Conservation (phyloP, 331 rosid genomes). For the Quercus lobata region DNA sequence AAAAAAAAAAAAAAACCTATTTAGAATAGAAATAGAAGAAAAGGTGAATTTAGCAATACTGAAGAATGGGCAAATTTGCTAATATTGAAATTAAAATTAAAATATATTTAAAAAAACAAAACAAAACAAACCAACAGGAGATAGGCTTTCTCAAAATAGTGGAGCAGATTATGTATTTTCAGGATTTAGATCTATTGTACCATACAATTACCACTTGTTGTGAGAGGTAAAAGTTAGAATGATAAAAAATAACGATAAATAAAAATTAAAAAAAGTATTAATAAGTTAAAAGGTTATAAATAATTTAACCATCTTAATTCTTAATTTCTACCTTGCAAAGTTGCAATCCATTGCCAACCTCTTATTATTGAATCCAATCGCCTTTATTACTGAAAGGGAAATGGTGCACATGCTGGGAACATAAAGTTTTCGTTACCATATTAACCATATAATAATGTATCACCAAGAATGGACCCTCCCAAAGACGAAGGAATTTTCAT, state of each 20-base stretch:
- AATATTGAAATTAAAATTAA: neutral
- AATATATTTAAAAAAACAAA: too few species aligned
- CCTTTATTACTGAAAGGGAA: neutral
- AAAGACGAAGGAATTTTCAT: too few species aligned
- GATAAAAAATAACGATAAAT: too few species aligned
- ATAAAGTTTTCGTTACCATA: neutral
- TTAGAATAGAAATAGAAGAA: neutral
- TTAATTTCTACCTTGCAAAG: too few species aligned
- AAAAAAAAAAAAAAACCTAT: neutral
- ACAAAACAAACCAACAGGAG: too few species aligned
- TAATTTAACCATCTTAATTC: too few species aligned
- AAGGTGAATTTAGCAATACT: neutral
- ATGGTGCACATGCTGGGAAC: neutral
- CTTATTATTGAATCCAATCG: neutral
- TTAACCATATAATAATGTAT: neutral
- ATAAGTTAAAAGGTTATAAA: too few species aligned
- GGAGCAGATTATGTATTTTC: neutral
- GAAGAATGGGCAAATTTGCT: neutral
- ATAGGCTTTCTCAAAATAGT: neutral
- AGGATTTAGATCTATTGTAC: too few species aligned
- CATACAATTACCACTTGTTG: too few species aligned
- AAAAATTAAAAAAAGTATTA: too few species aligned
- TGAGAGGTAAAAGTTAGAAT: too few species aligned
- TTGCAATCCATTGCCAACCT: neutral
- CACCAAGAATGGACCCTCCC: neutral